These are phyloP conservation scores for Boletus speciosus DNA, from an alignment of 768 basidiomycete species.

Conservation along the genomic window DNA sequence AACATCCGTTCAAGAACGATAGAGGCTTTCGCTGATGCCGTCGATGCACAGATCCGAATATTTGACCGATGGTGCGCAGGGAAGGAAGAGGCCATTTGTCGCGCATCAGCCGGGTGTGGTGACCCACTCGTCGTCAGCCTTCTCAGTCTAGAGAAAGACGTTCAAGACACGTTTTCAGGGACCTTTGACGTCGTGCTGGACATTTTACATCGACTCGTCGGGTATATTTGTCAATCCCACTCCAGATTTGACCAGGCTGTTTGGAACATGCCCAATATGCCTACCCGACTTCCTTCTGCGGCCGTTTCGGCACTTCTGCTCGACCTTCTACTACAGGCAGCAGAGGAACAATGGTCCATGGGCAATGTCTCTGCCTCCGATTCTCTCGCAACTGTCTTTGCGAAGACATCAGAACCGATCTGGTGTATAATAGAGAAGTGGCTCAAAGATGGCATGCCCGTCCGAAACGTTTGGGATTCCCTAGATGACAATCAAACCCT, in stretches of 20 bases:
- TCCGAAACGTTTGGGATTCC: conserved; percentile 33
- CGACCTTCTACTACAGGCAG: conserved; percentile 55
- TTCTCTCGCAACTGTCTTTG: conserved; percentile 61
- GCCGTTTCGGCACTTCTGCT: conserved; percentile 55
- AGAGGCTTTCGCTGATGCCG: conserved; percentile 81
- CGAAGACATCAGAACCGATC: conserved; percentile 59
- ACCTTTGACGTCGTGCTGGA: conserved; percentile 56
- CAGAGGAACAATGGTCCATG: conserved; percentile 57
- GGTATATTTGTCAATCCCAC: conserved; percentile 28
- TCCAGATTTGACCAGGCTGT: conserved; percentile 31
- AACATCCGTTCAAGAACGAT: conserved; percentile 49
- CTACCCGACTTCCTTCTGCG: conserved; percentile 45
- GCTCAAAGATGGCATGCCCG: conserved; percentile 71
- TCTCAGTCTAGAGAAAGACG: conserved; percentile 56
- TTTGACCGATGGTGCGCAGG: conserved; percentile 71
- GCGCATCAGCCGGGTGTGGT: conserved; percentile 49
- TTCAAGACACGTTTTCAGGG: conserved; percentile 54
- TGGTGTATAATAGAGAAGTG: conserved; percentile 73
- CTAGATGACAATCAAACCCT: conserved; percentile 29
- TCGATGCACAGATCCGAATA: conserved; percentile 53
- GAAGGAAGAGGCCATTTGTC: conserved; percentile 63
- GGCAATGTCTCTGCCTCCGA: conserved; percentile 52
- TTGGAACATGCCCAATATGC: conserved; percentile 41
- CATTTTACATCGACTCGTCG: conserved; percentile 39
- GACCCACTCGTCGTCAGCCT: conserved; percentile 53